Conservation (phyloP, 2,329 filamentous ascomycete genomes). For the Cryphonectria naterciae region DNA sequence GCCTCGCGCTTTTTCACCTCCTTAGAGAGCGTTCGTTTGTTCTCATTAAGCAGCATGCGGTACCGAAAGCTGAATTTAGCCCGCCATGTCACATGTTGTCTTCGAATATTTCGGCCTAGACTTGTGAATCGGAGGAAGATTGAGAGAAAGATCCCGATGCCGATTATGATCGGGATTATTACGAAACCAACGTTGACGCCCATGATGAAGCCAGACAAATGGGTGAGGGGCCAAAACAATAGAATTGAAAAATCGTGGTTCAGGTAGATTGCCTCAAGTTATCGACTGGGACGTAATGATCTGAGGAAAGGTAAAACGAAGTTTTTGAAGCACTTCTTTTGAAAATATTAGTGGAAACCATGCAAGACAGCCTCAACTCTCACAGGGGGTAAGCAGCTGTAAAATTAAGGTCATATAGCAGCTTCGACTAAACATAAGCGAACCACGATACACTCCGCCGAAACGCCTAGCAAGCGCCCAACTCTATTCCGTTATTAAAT, state of each 20-base stretch:
- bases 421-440: neutral
- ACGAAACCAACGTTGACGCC: neutral
- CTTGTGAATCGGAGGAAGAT: neutral
- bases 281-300: neutral
- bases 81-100: neutral
- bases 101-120: neutral
- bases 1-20: neutral
- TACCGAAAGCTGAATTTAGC: neutral
- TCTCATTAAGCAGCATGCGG: neutral
- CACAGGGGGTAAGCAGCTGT: neutral
- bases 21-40: neutral
- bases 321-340: neutral
- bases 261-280: neutral
- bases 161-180: neutral
- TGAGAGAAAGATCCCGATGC: neutral
- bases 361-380: neutral
- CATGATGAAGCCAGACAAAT: neutral
- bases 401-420: neutral
- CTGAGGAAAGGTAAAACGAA: neutral
- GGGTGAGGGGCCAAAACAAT: neutral
- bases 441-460: neutral
- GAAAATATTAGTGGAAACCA: neutral
- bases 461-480: neutral
- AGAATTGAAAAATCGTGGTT: neutral
- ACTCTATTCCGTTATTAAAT: neutral